Evolutionary conservation across 305 asterid species (phyloP), one percentile per base, ranked within the genome.

Genomic region (Nicotiana rustica): DNA sequence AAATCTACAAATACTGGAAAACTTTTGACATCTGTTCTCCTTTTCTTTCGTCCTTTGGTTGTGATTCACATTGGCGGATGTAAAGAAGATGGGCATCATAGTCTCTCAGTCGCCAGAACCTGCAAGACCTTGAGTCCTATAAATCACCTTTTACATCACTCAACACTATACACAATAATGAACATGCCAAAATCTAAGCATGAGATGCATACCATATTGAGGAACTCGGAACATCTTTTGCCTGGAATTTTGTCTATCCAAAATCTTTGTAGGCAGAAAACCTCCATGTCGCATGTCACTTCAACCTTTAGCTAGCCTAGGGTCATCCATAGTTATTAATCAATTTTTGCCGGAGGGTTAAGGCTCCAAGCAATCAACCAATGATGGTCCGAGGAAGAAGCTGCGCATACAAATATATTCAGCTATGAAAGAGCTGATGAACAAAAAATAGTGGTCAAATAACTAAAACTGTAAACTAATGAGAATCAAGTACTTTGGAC

Each of bases 181-280:
- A 35, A 36, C 15, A 36, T 36, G 76, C 15, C 36, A 67, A 67
- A 67, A 67, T 15, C 76, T n/a, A 68, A 68, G 4, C n/a, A 68
- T 36, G 17, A 68, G 31, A 68, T n/a, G 56, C 76, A 0, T 68
- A 36, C 76, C 56, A 68, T 68, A n/a, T 68, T 9, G 76, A 68
- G 76, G 18, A 18, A 68, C 15, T 6, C 17, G 13, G 4, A 3
- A 36, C 36, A 7, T 36, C n/a, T 17, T 67, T 29, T 3, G 76
- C 55, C 76, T 3, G 55, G 55, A 36, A 9, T 36, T 25, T 25
- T 68, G 29, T 67, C 49, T 14, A 33, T 15, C 47, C 49, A 15
- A n/a, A 14, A 68, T 4, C 77, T n/a, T 12, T 10, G 4, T 10
- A 38, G 77, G 77, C 41, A 69, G 57, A 38, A 36, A n/a, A 13